Conservation (phyloP, 2,329 filamentous ascomycete species). For the Colletotrichum agaves region DNA sequence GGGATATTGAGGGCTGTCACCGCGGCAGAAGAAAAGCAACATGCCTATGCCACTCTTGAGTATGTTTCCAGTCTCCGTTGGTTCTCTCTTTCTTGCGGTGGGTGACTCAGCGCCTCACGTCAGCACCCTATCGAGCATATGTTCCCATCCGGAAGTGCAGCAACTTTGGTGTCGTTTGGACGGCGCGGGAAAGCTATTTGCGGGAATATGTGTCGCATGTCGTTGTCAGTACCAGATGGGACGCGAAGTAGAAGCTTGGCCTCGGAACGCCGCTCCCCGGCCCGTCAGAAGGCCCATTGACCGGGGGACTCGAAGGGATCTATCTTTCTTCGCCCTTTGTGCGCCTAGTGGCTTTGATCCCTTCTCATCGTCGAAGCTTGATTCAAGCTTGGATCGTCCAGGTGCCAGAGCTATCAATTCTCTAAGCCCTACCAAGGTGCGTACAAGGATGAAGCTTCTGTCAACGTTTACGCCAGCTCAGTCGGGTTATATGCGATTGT, state of each 20-base stretch:
- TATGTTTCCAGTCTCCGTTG: neutral
- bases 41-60: neutral
- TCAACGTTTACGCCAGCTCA: neutral
- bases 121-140: constrained; percentile 19
- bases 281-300: neutral
- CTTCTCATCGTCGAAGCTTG: neutral
- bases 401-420: no score
- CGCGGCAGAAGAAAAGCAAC: neutral
- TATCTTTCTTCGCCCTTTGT: neutral
- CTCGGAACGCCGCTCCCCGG: neutral
- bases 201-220: no score
- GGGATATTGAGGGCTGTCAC: constrained; percentile 3
- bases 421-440: neutral
- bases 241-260: neutral
- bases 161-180: no score
- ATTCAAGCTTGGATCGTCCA: neutral
- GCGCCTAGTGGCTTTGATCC: neutral
- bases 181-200: no score
- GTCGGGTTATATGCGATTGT: neutral
- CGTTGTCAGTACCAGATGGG: neutral
- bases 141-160: neutral
- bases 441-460: neutral
- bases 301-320: neutral
- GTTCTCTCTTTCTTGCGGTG: constrained; percentile 5
- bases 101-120: constrained; percentile 30